phyloP scores from a whole-genome alignment of 352 stramenopile species.

The Pythium aristosporum region DNA sequence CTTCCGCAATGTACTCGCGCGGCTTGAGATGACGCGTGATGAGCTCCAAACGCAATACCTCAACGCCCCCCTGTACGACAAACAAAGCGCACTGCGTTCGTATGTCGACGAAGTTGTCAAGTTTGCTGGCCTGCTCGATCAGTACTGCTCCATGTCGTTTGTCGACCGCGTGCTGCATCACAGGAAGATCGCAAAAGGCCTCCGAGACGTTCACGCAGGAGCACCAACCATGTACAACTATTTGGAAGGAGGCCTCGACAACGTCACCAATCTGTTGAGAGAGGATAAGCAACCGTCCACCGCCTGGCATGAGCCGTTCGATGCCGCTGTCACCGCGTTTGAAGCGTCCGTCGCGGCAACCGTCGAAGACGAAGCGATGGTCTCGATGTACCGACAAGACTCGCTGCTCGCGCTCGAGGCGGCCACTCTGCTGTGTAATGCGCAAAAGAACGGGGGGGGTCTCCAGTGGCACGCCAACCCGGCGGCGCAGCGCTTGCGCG shows the following conservation, averaged over 20 bases:
- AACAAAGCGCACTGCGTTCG: neutral
- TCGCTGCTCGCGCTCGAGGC: slow-evolving; percentile 4
- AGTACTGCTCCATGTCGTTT: neutral
- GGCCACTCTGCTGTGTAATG: slow-evolving; percentile 1
- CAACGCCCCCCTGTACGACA: neutral
- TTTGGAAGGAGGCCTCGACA: slow-evolving; percentile 1
- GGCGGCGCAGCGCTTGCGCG: neutral
- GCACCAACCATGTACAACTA: neutral
- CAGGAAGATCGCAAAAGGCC: neutral
- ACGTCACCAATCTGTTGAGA: neutral
- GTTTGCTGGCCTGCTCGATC: neutral
- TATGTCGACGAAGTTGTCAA: slow-evolving; percentile 7
- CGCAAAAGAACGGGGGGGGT: neutral
- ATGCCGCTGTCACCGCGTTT: neutral
- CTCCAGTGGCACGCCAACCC: slow-evolving; percentile 1
- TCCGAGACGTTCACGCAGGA: slow-evolving; percentile 8
- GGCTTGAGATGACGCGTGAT: neutral
- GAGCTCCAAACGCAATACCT: neutral
- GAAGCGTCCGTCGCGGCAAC: neutral
- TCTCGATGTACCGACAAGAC: neutral
- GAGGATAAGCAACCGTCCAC: neutral
- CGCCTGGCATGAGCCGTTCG: slow-evolving; percentile 1
- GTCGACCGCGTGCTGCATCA: slow-evolving; percentile 2
- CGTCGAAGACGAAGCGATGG: neutral
- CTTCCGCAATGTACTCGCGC: neutral